Conservation (phyloP, 2,329 filamentous ascomycete species). For the Pseudodiploospora longispora region DNA sequence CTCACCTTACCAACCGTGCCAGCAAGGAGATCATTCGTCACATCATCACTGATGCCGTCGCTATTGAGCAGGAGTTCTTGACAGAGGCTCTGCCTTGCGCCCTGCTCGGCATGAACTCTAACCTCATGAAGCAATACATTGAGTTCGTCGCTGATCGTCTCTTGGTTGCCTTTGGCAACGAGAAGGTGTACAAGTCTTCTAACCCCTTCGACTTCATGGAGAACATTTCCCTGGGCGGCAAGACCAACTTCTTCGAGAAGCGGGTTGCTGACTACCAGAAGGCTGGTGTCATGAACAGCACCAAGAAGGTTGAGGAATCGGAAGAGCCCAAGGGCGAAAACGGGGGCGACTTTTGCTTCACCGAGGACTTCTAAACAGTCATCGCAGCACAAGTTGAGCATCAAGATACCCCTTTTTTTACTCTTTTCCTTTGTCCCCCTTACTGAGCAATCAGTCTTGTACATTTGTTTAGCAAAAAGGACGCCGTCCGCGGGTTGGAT, state of each 20-base stretch:
- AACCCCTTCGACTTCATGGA: constrained; percentile 99
- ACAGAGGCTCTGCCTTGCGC: constrained; percentile 89
- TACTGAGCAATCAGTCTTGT: constrained; percentile 5
- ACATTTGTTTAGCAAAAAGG: constrained; percentile 5
- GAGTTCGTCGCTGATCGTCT: constrained; percentile 98
- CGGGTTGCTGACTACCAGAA: constrained; percentile 99
- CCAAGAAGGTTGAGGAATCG: constrained; percentile 59
- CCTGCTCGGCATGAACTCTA: constrained; percentile 95
- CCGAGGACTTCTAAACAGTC: constrained; percentile 81
- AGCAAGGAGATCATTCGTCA: constrained; percentile 70
- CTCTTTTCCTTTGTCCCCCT: constrained; percentile 10
- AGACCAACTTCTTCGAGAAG: constrained; percentile 99
- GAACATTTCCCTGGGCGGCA: constrained; percentile 96
- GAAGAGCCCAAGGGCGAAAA: constrained; percentile 46
- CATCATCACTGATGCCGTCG: constrained; percentile 90
- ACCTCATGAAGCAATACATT: constrained; percentile 99
- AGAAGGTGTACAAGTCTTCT: constrained; percentile 83
- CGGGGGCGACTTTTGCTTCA: constrained; percentile 80
- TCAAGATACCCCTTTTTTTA: constrained; percentile 18
- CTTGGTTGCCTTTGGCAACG: constrained; percentile 84
- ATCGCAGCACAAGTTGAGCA: not conserved
- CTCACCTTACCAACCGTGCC: constrained; percentile 90
- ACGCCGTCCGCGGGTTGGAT: constrained; percentile 6
- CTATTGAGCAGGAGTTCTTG: constrained; percentile 95
- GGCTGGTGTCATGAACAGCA: constrained; percentile 91